Conservation (phyloP, 352 stramenopile genomes). For the Pythium diclinum region DNA sequence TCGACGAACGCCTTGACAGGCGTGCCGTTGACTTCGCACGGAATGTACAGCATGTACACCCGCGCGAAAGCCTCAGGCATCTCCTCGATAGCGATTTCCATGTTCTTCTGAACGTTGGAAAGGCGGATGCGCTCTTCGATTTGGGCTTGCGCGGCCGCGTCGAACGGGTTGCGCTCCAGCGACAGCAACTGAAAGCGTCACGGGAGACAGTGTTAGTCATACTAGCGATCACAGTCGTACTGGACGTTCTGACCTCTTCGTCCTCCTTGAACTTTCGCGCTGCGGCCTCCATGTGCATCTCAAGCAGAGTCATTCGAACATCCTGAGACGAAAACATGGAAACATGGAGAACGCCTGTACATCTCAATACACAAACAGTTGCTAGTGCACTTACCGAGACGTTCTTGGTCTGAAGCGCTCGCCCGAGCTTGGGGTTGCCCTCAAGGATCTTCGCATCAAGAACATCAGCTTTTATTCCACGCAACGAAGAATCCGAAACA, state of each 20-base stretch:
- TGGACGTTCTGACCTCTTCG: constrained; percentile 41
- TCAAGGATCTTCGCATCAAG: constrained; percentile 45
- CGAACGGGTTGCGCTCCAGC: constrained; percentile 75
- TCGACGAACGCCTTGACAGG: constrained; percentile 91
- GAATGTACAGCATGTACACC: constrained; percentile 89
- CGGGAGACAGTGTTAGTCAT: neutral
- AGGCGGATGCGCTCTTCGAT: constrained; percentile 84
- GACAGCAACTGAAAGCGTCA: constrained; percentile 27
- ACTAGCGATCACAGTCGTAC: neutral
- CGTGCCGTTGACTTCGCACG: constrained; percentile 75
- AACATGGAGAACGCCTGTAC: neutral
- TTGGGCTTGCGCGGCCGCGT: constrained; percentile 67
- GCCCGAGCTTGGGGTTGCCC: constrained; percentile 58
- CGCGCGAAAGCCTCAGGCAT: constrained; percentile 85
- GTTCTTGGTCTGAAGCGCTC: constrained; percentile 63
- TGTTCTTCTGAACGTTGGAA: constrained; percentile 86
- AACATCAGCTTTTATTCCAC: neutral
- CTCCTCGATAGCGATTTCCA: constrained; percentile 88
- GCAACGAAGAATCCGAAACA: neutral
- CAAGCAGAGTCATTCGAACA: constrained; percentile 77
- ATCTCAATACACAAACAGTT: neutral
- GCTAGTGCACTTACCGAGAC: constrained; percentile 43
- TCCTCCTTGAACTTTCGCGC: constrained; percentile 80
- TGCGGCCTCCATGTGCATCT: constrained; percentile 83
- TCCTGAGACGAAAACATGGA: constrained; percentile 34